phyloP scores from a whole-genome alignment of 2,329 filamentous ascomycete genomes.

The Davidsoniella virescens region DNA sequence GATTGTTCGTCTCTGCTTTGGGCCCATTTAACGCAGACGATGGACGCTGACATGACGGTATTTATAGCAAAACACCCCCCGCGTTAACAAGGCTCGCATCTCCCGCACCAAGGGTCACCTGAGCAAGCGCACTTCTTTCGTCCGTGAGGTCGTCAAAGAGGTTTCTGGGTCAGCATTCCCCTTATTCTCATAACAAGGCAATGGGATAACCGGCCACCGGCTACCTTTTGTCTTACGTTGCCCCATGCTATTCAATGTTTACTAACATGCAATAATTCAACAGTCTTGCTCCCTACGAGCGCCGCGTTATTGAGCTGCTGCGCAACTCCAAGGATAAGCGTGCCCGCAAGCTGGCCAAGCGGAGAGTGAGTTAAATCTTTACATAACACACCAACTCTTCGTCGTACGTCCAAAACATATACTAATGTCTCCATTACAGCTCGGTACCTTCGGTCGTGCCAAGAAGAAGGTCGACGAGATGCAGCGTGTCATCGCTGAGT shows the following conservation, averaged over 20 bases:
- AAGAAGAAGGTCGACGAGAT: conserved; percentile 99
- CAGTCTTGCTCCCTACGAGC: conserved; percentile 86
- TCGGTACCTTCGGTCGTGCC: conserved; percentile 95
- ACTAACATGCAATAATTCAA: neutral
- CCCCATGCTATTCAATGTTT: neutral
- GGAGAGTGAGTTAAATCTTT: conserved; percentile 52
- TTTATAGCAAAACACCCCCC: conserved; percentile 64
- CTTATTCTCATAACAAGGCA: neutral
- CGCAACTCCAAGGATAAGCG: conserved; percentile 99
- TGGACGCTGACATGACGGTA: conserved; percentile 42
- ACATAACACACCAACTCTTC: too few relatives aligned
- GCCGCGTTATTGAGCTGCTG: conserved; percentile 96
- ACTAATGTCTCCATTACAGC: conserved; percentile 33
- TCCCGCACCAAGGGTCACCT: conserved; percentile 86
- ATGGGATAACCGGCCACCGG: neutral
- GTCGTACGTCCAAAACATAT: neutral
- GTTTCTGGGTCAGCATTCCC: conserved; percentile 63
- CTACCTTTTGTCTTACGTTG: neutral
- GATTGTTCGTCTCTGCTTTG: conserved; percentile 11
- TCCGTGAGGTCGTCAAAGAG: conserved; percentile 95
- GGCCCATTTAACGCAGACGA: conserved; percentile 31
- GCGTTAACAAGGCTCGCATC: conserved; percentile 62
- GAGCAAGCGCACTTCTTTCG: conserved; percentile 93
- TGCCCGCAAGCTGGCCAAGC: conserved; percentile 97
- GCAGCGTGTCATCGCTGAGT: conserved; percentile 92